These are phyloP conservation scores for Botrytis aclada DNA, from an alignment of 2,329 filamentous ascomycete genomes.

Conservation along the genomic window DNA sequence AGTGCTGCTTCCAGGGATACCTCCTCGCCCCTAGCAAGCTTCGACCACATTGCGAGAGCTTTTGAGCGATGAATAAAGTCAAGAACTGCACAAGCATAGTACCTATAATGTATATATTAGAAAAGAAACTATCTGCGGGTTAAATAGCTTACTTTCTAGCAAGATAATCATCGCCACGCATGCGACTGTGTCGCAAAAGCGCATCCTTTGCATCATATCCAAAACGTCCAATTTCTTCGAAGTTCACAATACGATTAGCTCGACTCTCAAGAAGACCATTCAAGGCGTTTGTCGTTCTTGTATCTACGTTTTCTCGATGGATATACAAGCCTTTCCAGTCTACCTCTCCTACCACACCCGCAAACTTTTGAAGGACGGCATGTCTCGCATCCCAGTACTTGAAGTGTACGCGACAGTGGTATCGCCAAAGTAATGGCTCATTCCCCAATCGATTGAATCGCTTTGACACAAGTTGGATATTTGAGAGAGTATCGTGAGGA, in stretches of 20 bases:
- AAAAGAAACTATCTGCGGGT: not conserved
- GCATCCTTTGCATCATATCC: constrained; percentile 90
- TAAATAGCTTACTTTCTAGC: constrained; percentile 57
- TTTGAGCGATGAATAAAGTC: constrained; percentile 77
- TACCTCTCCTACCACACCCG: constrained; percentile 51
- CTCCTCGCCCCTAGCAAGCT: constrained; percentile 48
- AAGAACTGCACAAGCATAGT: constrained; percentile 71
- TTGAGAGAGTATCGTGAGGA: constrained; percentile 52
- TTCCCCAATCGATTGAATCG: constrained; percentile 64
- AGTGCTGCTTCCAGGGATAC: constrained; percentile 70
- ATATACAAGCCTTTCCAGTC: constrained; percentile 74
- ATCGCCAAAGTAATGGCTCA: constrained; percentile 75
- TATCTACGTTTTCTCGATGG: constrained; percentile 52
- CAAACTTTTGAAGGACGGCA: constrained; percentile 55
- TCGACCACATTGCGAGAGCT: constrained; percentile 74
- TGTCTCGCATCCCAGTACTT: constrained; percentile 71
- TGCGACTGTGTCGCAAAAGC: constrained; percentile 64
- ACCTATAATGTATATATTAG: constrained; percentile 46
- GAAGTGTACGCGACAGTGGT: constrained; percentile 68
- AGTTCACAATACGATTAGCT: constrained; percentile 64
- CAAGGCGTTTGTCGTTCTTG: constrained; percentile 52
- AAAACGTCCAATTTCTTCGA: constrained; percentile 66
- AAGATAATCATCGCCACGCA: constrained; percentile 63
- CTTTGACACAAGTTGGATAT: constrained; percentile 55
- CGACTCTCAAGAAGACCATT: constrained; percentile 69